Conservation (phyloP, 345 rosid species). For the Gossypium sturtianum region DNA sequence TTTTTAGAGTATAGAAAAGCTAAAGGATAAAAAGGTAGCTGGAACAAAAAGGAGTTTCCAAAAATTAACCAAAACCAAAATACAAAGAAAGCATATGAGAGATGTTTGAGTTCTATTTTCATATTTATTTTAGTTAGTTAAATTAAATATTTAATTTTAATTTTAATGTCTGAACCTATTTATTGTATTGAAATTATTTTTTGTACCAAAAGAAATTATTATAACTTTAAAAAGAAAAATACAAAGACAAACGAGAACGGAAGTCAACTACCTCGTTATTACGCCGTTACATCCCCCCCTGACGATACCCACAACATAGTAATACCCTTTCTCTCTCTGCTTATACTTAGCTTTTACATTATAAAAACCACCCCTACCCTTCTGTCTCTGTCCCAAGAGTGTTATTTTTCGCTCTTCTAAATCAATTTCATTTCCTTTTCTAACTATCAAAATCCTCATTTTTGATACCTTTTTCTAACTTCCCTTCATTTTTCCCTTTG, state of each 20-base stretch:
- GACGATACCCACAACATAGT: neutral
- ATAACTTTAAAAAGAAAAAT: neutral
- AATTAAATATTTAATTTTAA: no score
- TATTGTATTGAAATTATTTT: no score
- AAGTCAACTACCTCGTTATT: slow-evolving; percentile 21
- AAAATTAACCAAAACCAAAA: neutral
- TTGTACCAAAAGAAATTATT: no score
- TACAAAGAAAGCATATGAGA: neutral
- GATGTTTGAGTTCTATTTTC: no score
- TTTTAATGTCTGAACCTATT: no score
- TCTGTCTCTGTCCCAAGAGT: neutral
- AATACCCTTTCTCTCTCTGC: neutral
- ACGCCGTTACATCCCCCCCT: slow-evolving; percentile 23
- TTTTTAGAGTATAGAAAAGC: neutral
- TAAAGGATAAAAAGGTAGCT: neutral
- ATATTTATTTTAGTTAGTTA: no score
- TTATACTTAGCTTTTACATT: neutral
- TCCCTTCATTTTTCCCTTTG: neutral
- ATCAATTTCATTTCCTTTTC: neutral
- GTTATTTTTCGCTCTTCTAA: neutral
- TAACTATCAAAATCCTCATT: neutral
- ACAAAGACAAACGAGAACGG: neutral
- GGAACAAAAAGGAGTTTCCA: neutral
- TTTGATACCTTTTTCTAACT: neutral
- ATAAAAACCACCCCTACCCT: neutral